These are phyloP conservation scores for Gymnopus androsaceus DNA, from an alignment of 1,284 basidiomycete species.

Conservation along the genomic window DNA sequence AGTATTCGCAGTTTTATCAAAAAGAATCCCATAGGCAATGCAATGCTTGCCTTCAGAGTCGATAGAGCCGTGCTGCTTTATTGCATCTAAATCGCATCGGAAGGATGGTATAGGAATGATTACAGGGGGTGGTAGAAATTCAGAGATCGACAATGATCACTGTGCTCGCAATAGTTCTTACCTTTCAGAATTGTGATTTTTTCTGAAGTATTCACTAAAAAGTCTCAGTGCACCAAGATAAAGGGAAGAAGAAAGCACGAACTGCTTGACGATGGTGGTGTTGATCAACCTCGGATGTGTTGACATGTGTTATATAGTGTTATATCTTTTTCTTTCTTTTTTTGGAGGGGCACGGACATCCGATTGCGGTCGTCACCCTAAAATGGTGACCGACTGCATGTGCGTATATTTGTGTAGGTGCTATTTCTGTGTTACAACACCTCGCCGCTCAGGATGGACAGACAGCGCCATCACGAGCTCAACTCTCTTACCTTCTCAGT, in stretches of 20 bases:
- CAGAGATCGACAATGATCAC: no score
- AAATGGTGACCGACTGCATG: neutral
- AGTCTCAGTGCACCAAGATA: neutral
- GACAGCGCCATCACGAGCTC: constrained; percentile 47
- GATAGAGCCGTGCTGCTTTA: constrained; percentile 40
- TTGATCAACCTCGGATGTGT: neutral
- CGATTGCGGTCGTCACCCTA: no score
- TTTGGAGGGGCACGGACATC: no score
- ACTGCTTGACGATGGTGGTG: neutral
- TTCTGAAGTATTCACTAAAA: constrained; percentile 32
- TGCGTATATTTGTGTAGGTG: constrained; percentile 11
- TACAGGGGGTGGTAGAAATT: no score
- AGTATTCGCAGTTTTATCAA: constrained; percentile 46
- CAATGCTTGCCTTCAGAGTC: constrained; percentile 38
- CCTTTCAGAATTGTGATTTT: constrained; percentile 38
- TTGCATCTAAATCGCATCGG: constrained; percentile 42
- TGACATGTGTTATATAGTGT: no score
- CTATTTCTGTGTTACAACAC: constrained; percentile 23
- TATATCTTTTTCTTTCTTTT: no score
- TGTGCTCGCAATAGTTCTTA: constrained; percentile 19
- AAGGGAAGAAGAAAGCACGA: neutral
- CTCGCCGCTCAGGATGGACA: constrained; percentile 33
- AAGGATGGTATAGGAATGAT: no score
- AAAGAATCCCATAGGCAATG: constrained; percentile 42
- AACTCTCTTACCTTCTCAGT: constrained; percentile 46